Percentiles rank a stretch among this genome's conserved stretches.
Evolutionary conservation across 768 basidiomycete genomes (phyloP).

Genomic region (Kwoniella bestiolae): DNA sequence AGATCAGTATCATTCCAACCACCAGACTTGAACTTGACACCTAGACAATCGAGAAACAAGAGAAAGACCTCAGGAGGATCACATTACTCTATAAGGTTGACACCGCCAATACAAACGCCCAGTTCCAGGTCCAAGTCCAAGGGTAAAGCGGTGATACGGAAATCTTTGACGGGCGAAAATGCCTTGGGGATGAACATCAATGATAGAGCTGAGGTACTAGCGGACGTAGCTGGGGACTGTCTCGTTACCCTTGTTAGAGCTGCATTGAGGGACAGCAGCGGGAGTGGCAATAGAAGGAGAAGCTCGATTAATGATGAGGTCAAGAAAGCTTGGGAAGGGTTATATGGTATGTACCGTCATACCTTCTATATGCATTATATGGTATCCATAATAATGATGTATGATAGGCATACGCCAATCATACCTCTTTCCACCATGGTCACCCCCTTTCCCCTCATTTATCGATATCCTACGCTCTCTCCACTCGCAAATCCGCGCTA

Average conservation of each 20-base stretch:
- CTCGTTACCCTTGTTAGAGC: slow-evolving; percentile 30
- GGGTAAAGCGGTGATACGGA: slow-evolving; percentile 1
- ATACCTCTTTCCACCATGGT: slow-evolving; percentile 35
- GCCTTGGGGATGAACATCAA: slow-evolving; percentile 32
- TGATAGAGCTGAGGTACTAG: slow-evolving; percentile 31
- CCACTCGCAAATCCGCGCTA: slow-evolving; percentile 16
- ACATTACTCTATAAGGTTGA: slow-evolving; percentile 12
- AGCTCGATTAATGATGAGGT: slow-evolving; percentile 20
- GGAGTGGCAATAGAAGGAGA: neutral
- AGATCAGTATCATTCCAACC: slow-evolving; percentile 26
- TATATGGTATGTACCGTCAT: slow-evolving; percentile 15
- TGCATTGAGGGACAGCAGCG: slow-evolving; percentile 3
- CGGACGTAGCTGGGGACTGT: slow-evolving; percentile 41
- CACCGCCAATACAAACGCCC: slow-evolving; percentile 7
- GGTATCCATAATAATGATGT: neutral
- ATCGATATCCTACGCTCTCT: slow-evolving; percentile 23
- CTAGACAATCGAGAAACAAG: slow-evolving; percentile 1
- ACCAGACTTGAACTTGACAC: neutral
- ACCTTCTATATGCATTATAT: neutral
- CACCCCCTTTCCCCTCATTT: slow-evolving; percentile 30
- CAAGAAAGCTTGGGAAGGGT: slow-evolving; percentile 26
- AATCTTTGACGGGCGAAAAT: slow-evolving; percentile 9
- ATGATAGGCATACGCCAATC: slow-evolving; percentile 26
- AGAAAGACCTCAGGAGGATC: slow-evolving; percentile 14
- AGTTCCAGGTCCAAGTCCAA: neutral